Evolutionary conservation across 2,329 filamentous ascomycete species (phyloP).

Genomic region (Scleromitrula shiraiana): DNA sequence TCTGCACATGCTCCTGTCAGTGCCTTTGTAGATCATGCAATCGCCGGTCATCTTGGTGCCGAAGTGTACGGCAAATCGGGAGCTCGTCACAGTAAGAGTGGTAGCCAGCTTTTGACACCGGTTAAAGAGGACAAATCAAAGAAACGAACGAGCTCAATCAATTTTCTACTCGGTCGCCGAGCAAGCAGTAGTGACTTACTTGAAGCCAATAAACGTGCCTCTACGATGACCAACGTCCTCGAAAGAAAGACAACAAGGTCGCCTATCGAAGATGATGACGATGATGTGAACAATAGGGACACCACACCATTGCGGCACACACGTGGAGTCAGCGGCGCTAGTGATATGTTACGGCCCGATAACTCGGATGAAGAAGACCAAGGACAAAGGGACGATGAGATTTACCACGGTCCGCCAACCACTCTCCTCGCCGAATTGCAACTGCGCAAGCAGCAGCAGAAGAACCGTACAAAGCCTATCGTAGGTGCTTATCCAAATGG

Average conservation of each 20-base stretch:
- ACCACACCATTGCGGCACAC: constrained; percentile 17
- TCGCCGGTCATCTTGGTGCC: constrained; percentile 64
- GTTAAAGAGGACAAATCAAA: constrained; percentile 25
- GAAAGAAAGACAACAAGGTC: constrained; percentile 13
- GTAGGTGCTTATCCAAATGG: constrained; percentile 58
- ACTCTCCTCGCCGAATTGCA: constrained; percentile 90
- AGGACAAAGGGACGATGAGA: constrained; percentile 35
- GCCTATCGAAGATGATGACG: constrained; percentile 21
- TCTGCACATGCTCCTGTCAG: constrained; percentile 80
- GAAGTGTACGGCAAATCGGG: constrained; percentile 63
- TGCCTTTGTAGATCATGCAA: constrained; percentile 85
- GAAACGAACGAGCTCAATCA: constrained; percentile 40
- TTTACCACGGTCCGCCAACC: constrained; percentile 67
- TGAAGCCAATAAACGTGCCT: constrained; percentile 15
- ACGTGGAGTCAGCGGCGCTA: constrained; percentile 11
- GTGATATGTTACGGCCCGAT: constrained; percentile 10
- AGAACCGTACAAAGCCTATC: constrained; percentile 65
- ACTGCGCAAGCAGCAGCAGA: constrained; percentile 81
- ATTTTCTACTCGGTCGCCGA: constrained; percentile 34
- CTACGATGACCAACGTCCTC: constrained; percentile 20
- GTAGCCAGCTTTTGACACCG: constrained; percentile 28
- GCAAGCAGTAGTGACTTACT: constrained; percentile 20
- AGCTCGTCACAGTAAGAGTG: constrained; percentile 45
- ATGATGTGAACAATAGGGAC: constrained; percentile 19
- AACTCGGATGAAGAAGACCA: constrained; percentile 38